Conservation (phyloP, 345 rosid genomes). For the Rhizophora mangle region DNA sequence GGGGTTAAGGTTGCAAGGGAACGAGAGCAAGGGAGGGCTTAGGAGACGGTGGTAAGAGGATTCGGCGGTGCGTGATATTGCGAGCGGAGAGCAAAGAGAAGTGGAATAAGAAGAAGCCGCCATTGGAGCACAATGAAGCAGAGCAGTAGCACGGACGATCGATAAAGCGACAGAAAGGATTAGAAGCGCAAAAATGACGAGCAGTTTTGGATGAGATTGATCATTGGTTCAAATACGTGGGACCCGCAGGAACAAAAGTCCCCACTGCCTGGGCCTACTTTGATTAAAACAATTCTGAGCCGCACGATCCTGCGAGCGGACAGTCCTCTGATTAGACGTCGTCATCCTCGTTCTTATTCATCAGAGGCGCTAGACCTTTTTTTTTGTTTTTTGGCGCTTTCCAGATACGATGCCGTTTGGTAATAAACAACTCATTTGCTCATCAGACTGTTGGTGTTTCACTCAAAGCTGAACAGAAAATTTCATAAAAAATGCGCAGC, state of each 20-base stretch:
- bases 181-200: constrained; percentile 25
- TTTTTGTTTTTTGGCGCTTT: no score
- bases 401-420: no score
- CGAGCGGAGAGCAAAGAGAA: not conserved
- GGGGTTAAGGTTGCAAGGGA: constrained; percentile 22
- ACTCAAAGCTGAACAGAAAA: no score
- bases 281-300: no score
- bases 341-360: constrained; percentile 85
- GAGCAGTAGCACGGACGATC: not conserved
- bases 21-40: constrained; percentile 16
- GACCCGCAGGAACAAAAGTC: not conserved
- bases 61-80: constrained; percentile 13
- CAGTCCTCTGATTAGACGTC: constrained; percentile 88
- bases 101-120: not conserved
- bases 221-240: not conserved
- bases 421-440: no score
- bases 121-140: not conserved
- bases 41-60: constrained; percentile 20
- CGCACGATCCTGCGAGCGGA: constrained; percentile 29
- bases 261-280: not conserved
- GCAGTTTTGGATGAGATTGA: not conserved
- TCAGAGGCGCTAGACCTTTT: constrained; percentile 38
- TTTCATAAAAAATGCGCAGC: no score
- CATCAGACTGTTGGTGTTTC: no score
- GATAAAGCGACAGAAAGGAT: not conserved